Evolutionary conservation across 2,329 filamentous ascomycete species (phyloP).

Genomic region (Aspergillus transmontanensis): DNA sequence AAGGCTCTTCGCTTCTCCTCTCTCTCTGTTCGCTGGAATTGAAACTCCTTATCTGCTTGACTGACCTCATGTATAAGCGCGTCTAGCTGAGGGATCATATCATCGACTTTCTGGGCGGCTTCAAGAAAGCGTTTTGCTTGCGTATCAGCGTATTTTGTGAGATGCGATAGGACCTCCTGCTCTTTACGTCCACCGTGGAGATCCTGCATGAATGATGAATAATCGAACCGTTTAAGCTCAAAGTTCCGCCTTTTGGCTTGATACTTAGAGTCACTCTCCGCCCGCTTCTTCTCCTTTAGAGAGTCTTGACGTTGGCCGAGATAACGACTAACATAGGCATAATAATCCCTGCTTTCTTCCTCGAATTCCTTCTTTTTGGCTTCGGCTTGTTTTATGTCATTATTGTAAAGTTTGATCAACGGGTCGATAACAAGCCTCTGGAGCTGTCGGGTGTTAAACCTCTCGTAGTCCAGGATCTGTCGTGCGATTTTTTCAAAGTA

Average conservation of each 20-base stretch:
- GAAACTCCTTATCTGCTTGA: slow-evolving; percentile 93
- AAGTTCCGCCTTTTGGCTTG: slow-evolving; percentile 92
- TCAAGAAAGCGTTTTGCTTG: slow-evolving; percentile 82
- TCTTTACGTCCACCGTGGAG: slow-evolving; percentile 98
- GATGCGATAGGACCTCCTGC: slow-evolving; percentile 90
- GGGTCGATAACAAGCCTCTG: slow-evolving; percentile 96
- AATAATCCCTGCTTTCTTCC: slow-evolving; percentile 98
- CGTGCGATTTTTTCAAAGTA: slow-evolving; percentile 97
- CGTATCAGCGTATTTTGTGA: slow-evolving; percentile 90
- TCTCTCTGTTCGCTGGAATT: slow-evolving; percentile 89
- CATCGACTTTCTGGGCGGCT: slow-evolving; percentile 84
- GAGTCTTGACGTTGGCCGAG: slow-evolving; percentile 96
- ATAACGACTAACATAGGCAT: slow-evolving; percentile 91
- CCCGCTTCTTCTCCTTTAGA: slow-evolving; percentile 94
- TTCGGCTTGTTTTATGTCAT: slow-evolving; percentile 97
- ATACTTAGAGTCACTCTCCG: slow-evolving; percentile 93
- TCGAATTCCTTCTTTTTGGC: slow-evolving; percentile 97
- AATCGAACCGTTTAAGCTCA: slow-evolving; percentile 96
- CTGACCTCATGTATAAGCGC: slow-evolving; percentile 86
- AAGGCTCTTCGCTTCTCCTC: slow-evolving; percentile 90
- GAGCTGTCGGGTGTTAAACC: slow-evolving; percentile 78
- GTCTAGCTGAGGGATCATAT: slow-evolving; percentile 83
- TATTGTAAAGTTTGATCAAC: slow-evolving; percentile 83
- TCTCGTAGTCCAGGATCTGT: slow-evolving; percentile 86
- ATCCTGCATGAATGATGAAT: slow-evolving; percentile 98